Evolutionary conservation across 345 rosid genomes (phyloP).

Genomic region (Rhodomyrtus tomentosa): DNA sequence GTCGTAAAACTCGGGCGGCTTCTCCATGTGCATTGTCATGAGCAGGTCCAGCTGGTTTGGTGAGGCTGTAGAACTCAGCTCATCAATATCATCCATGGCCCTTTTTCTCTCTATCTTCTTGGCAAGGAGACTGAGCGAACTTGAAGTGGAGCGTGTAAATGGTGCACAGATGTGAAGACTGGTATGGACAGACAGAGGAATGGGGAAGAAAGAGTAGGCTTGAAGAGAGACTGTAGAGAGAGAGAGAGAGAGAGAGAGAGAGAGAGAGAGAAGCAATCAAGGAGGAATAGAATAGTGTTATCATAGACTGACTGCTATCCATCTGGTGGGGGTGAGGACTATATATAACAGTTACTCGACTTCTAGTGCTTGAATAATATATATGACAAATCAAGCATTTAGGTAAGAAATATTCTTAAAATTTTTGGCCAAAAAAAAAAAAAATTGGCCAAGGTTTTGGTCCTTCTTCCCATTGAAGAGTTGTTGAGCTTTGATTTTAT

Average conservation of each 20-base stretch:
- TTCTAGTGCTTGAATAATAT: background rate
- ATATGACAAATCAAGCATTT: background rate
- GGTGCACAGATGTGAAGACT: background rate
- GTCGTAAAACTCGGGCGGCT: background rate
- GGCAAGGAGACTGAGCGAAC: background rate
- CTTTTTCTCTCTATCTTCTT: background rate
- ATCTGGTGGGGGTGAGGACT: background rate
- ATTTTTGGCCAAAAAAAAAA: no score
- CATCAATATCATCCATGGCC: conserved; percentile 33
- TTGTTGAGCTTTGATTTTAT: conserved; percentile 6
- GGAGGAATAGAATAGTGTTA: background rate
- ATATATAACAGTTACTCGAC: background rate
- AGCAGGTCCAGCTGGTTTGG: conserved; percentile 16
- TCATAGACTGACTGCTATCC: background rate
- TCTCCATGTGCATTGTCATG: conserved; percentile 25
- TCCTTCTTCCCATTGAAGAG: conserved; percentile 4
- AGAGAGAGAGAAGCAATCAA: conserved; percentile 17
- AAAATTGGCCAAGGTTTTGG: background rate
- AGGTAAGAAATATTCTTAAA: background rate
- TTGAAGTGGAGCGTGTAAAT: background rate
- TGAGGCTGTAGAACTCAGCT: conserved; percentile 12
- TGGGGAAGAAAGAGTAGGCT: conserved; percentile 3
- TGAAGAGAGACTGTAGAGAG: conserved; percentile 4
- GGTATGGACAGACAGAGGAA: conserved; percentile 20
- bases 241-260: conserved; percentile 12